Evolutionary conservation across 805 yeast genomes (phyloP).

Genomic region (Kluyveromyces starmeri): DNA sequence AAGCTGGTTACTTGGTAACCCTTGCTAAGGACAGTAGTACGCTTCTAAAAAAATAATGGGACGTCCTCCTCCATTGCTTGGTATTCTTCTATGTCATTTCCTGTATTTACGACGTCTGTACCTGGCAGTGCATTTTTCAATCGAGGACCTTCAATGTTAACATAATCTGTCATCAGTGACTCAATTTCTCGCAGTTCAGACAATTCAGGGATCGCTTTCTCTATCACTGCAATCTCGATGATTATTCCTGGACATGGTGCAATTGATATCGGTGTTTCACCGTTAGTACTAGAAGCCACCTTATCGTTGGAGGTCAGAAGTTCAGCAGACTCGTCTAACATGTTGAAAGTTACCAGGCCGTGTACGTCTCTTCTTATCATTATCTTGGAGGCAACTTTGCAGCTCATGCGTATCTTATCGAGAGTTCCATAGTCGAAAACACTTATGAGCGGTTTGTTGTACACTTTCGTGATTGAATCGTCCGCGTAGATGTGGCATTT

Average conservation of each 20-base stretch:
- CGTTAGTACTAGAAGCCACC: constrained; percentile 5
- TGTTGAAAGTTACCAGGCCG: constrained; percentile 41
- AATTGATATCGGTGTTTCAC: constrained; percentile 31
- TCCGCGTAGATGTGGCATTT: constrained; percentile 37
- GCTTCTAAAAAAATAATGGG: too few species aligned
- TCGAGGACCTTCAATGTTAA: not conserved
- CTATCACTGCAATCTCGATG: constrained; percentile 31
- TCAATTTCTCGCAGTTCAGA: constrained; percentile 18
- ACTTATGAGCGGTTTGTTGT: constrained; percentile 32
- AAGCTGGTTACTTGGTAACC: too few species aligned
- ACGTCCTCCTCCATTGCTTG: too few species aligned
- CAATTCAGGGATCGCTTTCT: constrained; percentile 24
- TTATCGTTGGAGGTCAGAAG: constrained; percentile 17
- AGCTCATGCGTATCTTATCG: constrained; percentile 40
- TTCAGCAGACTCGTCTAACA: constrained; percentile 33
- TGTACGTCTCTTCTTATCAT: constrained; percentile 45
- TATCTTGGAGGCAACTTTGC: constrained; percentile 42
- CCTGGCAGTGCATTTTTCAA: too few species aligned
- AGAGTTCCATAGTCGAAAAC: constrained; percentile 43
- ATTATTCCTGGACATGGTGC: constrained; percentile 39
- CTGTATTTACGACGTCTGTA: too few species aligned
- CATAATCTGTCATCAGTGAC: constrained; percentile 7
- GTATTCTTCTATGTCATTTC: too few species aligned
- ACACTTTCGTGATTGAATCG: constrained; percentile 15
- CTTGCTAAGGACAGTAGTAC: too few species aligned